phyloP scores from a whole-genome alignment of 495 filamentous ascomycete genomes.

The Paragyromitra xinjiangensis region DNA sequence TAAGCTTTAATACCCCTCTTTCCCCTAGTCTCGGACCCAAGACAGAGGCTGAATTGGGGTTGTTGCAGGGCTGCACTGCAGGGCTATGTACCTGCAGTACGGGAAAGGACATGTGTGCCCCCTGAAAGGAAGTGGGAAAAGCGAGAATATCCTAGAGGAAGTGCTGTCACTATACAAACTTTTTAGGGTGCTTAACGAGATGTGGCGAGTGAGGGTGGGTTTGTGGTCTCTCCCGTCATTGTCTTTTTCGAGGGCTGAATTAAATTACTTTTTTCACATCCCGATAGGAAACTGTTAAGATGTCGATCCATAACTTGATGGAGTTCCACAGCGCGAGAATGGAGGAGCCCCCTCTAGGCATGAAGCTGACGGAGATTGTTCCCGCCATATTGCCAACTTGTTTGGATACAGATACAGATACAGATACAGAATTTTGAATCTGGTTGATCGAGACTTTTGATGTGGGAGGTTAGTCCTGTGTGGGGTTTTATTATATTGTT shows the following conservation, averaged over 20 bases:
- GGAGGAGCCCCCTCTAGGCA: slow-evolving; percentile 4
- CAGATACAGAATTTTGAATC: too few relatives aligned
- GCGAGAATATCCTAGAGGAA: slow-evolving; percentile 6
- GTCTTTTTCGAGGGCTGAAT: not conserved
- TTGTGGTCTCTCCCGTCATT: not conserved
- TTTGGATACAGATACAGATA: slow-evolving; percentile 35
- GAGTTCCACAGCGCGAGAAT: slow-evolving; percentile 11
- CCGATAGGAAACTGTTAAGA: slow-evolving; percentile 14
- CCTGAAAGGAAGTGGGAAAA: slow-evolving; percentile 10
- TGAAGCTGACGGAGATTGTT: slow-evolving; percentile 1
- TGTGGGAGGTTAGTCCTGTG: too few relatives aligned
- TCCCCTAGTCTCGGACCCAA: not conserved
- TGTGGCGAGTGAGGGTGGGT: slow-evolving; percentile 35
- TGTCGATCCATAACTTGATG: slow-evolving; percentile 9
- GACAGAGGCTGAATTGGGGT: not conserved
- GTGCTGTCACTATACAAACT: slow-evolving; percentile 21
- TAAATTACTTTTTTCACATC: slow-evolving; percentile 1
- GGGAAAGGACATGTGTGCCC: slow-evolving; percentile 23
- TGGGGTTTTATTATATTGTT: too few relatives aligned
- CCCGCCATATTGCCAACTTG: slow-evolving; percentile 29
- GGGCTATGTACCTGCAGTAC: slow-evolving; percentile 23
- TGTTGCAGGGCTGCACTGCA: slow-evolving; percentile 22
- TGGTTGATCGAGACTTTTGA: too few relatives aligned
- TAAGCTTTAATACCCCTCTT: slow-evolving; percentile 2
- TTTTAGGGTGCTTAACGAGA: slow-evolving; percentile 16